Conservation (phyloP, 192 early-diverging fungal genomes). For the Gonapodya sp. region DNA sequence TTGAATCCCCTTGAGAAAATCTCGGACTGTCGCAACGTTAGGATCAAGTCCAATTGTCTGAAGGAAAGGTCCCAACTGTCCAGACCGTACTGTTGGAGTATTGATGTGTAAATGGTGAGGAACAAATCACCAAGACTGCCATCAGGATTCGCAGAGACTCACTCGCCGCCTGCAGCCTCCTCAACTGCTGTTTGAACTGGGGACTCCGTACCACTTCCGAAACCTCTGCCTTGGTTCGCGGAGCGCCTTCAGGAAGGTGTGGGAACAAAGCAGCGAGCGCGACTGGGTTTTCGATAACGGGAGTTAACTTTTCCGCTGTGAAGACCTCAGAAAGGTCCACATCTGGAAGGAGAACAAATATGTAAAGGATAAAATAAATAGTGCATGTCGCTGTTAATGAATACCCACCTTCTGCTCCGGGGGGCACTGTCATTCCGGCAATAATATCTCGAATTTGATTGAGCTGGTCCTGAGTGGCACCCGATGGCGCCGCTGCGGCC, state of each 20-base stretch:
- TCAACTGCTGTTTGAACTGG: not conserved
- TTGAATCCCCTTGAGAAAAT: not conserved
- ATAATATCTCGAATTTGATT: not conserved
- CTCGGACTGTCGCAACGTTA: not conserved
- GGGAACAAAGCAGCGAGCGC: not conserved
- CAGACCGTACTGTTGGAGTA: not conserved
- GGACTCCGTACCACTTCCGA: not conserved
- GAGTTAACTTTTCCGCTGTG: not conserved
- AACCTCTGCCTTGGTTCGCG: not conserved
- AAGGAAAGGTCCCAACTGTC: not conserved
- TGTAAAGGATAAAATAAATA: too few relatives aligned
- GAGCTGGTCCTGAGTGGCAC: not conserved
- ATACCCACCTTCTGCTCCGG: not conserved
- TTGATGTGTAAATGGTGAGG: too few relatives aligned
- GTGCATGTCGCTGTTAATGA: too few relatives aligned
- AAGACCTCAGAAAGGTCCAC: not conserved
- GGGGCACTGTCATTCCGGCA: not conserved
- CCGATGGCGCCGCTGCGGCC: not conserved
- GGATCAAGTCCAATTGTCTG: not conserved
- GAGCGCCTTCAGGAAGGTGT: not conserved
- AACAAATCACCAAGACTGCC: too few relatives aligned
- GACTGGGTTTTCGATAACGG: not conserved
- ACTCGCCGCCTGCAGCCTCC: not conserved
- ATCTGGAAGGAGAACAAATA: not conserved
- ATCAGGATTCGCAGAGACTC: too few relatives aligned